Evolutionary conservation across 768 basidiomycete species (phyloP).

Genomic region (Tulasnella sp.): DNA sequence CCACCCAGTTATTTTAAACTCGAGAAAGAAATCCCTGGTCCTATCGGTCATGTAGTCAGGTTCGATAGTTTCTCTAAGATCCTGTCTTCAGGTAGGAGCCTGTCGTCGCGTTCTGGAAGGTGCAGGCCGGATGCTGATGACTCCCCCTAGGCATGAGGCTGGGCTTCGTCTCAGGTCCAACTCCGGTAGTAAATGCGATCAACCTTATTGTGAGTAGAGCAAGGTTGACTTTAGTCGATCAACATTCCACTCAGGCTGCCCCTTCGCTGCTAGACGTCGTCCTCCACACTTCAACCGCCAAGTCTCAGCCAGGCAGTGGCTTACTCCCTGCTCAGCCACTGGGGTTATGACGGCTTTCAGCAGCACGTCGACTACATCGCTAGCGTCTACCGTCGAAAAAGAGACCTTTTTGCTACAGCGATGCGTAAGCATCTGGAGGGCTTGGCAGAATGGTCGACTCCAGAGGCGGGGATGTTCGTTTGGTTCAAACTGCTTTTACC

Average conservation of each 20-base stretch:
- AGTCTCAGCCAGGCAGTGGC: conserved; percentile 62
- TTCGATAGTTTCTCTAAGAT: conserved; percentile 91
- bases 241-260: not conserved
- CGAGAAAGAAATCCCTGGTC: conserved; percentile 50
- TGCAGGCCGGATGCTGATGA: not conserved
- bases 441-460: conserved; percentile 66
- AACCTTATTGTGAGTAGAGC: not conserved
- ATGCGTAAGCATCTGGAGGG: conserved; percentile 69
- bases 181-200: conserved; percentile 34
- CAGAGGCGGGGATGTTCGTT: conserved; percentile 86
- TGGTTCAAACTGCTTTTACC: conserved; percentile 67
- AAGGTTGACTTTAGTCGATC: not conserved
- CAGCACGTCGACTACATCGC: conserved; percentile 67
- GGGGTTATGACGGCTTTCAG: conserved; percentile 75
- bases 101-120: not conserved
- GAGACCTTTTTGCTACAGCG: conserved; percentile 72
- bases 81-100: conserved; percentile 49
- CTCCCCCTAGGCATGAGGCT: conserved; percentile 55
- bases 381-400: conserved; percentile 64
- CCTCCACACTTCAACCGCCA: conserved; percentile 64
- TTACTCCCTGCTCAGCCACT: conserved; percentile 54
- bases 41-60: conserved; percentile 67
- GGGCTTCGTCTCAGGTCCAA: conserved; percentile 77
- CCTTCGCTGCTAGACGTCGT: conserved; percentile 44
- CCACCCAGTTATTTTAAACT: conserved; percentile 79